A percentile compares a stretch with the other conserved stretches of the same genome.
These are phyloP conservation scores for Sicyos baderoa DNA, from an alignment of 306 rosid species.

Conservation along the genomic window DNA sequence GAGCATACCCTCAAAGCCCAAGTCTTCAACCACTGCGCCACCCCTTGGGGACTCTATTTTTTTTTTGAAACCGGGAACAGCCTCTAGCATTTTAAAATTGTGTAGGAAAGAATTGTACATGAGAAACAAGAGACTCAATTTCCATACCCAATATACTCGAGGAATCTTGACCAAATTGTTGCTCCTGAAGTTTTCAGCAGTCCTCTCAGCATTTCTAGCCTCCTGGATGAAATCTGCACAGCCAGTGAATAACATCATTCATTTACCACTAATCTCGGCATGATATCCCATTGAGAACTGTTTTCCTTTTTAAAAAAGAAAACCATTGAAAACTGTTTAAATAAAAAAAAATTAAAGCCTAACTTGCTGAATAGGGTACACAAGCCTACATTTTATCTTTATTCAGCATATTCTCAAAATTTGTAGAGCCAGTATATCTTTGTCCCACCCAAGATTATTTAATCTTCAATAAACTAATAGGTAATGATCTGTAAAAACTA, in stretches of 20 bases:
- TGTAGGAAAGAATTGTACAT: not conserved
- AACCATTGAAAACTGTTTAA: not conserved
- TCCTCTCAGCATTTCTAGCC: slow-evolving; percentile 78
- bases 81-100: too few species aligned
- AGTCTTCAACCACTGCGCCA: too few species aligned
- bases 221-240: slow-evolving; percentile 75
- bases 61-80: too few species aligned
- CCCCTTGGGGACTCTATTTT: too few species aligned
- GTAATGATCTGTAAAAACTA: not conserved
- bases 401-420: not conserved
- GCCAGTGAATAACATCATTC: slow-evolving; percentile 13
- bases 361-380: not conserved
- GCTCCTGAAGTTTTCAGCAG: slow-evolving; percentile 54
- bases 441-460: slow-evolving; percentile 2
- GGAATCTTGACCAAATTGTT: slow-evolving; percentile 64
- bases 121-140: slow-evolving; percentile 11
- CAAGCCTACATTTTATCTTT: not conserved
- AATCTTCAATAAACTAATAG: not conserved
- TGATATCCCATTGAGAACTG: not conserved
- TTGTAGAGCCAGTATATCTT: not conserved
- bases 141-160: slow-evolving; percentile 73
- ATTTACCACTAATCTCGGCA: slow-evolving; percentile 6
- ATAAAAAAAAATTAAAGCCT: not conserved
- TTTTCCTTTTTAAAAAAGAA: not conserved
- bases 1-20: too few species aligned